These are phyloP conservation scores for Chlorella ohadii DNA, from an alignment of 139 green algal genomes.

Conservation along the genomic window DNA sequence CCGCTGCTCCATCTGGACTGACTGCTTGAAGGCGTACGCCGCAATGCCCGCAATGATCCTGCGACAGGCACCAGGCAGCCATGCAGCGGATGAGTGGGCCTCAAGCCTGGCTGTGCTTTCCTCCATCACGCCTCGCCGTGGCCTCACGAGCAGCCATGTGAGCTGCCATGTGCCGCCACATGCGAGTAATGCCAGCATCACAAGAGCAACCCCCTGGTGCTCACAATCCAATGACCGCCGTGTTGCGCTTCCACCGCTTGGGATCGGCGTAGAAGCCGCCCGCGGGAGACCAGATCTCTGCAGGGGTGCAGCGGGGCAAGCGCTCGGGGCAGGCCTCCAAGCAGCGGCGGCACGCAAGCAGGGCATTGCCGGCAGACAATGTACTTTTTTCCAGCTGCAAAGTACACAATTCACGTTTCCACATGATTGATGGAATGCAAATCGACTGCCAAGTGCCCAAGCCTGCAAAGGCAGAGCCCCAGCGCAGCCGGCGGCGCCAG, in stretches of 20 bases:
- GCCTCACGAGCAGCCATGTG: no score
- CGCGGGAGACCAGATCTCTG: constrained; percentile 53
- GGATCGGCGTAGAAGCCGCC: constrained; percentile 54
- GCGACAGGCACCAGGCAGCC: background rate
- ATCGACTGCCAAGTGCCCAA: background rate
- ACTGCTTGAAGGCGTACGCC: constrained; percentile 25
- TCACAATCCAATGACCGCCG: constrained; percentile 33
- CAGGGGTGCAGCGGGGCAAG: background rate
- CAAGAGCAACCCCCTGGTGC: background rate
- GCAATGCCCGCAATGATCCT: constrained; percentile 31
- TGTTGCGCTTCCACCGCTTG: constrained; percentile 50
- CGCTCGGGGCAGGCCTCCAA: no score
- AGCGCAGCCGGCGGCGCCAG: background rate
- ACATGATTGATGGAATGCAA: background rate
- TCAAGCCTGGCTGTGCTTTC: no score
- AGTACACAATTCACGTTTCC: no score
- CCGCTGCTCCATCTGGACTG: constrained; percentile 32
- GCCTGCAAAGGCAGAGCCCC: background rate
- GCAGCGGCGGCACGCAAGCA: no score
- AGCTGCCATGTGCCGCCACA: no score
- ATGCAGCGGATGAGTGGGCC: background rate
- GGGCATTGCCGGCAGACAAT: no score
- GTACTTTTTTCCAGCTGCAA: no score
- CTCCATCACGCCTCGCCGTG: no score
- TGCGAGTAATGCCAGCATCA: no score